Percentiles rank a stretch among this genome's conserved stretches.
phyloP scores from a whole-genome alignment of 2,329 filamentous ascomycete species.

The Trichoderma sp. region DNA sequence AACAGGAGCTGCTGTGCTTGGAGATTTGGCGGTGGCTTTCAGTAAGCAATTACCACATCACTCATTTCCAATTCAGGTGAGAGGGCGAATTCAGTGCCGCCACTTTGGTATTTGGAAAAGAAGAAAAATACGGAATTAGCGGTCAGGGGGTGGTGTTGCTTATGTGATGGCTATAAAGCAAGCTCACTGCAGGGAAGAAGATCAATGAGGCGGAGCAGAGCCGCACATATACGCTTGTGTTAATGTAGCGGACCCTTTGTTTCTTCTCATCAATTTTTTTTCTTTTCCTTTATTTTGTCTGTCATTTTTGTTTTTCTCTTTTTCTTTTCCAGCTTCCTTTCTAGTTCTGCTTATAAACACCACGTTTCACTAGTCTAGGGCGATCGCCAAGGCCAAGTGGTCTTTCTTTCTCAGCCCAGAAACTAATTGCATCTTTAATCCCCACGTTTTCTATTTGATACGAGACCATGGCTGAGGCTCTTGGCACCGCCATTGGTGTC shows the following conservation, averaged over 20 bases:
- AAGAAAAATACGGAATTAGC: background rate
- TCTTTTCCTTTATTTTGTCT: background rate
- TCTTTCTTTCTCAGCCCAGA: background rate
- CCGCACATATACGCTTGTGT: background rate
- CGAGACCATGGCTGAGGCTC: slow-evolving; percentile 37
- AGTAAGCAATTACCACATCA: background rate
- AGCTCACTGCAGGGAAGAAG: background rate
- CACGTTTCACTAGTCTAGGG: background rate
- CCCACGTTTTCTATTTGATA: background rate
- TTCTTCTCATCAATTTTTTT: background rate
- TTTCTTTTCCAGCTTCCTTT: background rate
- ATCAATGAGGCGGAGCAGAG: background rate
- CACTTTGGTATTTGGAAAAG: background rate
- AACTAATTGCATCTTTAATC: background rate
- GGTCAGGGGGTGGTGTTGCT: background rate
- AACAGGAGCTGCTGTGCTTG: background rate
- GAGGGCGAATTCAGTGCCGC: background rate
- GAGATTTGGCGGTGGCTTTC: background rate
- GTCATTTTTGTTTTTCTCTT: background rate
- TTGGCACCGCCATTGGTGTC: slow-evolving; percentile 46
- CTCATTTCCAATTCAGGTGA: background rate
- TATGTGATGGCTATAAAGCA: background rate
- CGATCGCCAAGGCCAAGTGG: background rate
- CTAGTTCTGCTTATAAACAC: background rate
- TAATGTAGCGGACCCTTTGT: background rate